A percentile compares a stretch with the other conserved stretches of the same genome.
These are phyloP conservation scores for Graphiopsis chlorocephala DNA, from an alignment of 2,329 filamentous ascomycete species.

Conservation along the genomic window DNA sequence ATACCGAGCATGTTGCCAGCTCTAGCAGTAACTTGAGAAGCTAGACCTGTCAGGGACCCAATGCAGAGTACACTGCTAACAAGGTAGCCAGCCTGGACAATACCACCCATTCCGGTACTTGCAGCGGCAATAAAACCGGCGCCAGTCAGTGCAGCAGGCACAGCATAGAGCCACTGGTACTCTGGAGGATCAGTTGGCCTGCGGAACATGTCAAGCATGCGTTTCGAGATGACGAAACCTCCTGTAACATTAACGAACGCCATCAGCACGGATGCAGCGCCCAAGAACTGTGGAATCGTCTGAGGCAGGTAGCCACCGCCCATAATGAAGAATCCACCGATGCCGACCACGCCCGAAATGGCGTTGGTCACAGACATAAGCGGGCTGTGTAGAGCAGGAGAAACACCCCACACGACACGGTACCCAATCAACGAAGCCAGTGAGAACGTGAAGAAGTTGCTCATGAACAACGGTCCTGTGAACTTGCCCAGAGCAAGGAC, in stretches of 20 bases:
- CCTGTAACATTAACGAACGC: conserved; percentile 87
- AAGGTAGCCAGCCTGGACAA: conserved; percentile 84
- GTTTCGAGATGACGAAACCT: conserved; percentile 86
- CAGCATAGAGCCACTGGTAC: conserved; percentile 81
- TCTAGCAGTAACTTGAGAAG: conserved; percentile 77
- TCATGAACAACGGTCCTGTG: conserved; percentile 82
- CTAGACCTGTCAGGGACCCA: conserved; percentile 75
- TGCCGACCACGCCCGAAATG: conserved; percentile 83
- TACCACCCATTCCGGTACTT: conserved; percentile 74
- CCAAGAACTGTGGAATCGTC: conserved; percentile 75
- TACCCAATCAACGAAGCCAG: conserved; percentile 84
- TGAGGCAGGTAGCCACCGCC: conserved; percentile 75
- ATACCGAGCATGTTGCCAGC: conserved; percentile 85
- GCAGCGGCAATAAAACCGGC: conserved; percentile 79
- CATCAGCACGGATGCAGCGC: conserved; percentile 74
- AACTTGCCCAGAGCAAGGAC: conserved; percentile 74
- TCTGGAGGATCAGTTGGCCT: conserved; percentile 82
- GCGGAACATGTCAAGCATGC: conserved; percentile 92
- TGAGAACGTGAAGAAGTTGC: conserved; percentile 80
- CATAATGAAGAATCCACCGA: conserved; percentile 85
- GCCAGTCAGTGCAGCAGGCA: conserved; percentile 74
- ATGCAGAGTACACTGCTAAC: conserved; percentile 84
- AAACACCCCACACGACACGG: conserved; percentile 82
- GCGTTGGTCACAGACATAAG: conserved; percentile 93
- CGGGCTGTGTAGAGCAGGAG: conserved; percentile 78